Evolutionary conservation across 2,329 filamentous ascomycete genomes (phyloP).

Genomic region (Fusarium camptoceras): DNA sequence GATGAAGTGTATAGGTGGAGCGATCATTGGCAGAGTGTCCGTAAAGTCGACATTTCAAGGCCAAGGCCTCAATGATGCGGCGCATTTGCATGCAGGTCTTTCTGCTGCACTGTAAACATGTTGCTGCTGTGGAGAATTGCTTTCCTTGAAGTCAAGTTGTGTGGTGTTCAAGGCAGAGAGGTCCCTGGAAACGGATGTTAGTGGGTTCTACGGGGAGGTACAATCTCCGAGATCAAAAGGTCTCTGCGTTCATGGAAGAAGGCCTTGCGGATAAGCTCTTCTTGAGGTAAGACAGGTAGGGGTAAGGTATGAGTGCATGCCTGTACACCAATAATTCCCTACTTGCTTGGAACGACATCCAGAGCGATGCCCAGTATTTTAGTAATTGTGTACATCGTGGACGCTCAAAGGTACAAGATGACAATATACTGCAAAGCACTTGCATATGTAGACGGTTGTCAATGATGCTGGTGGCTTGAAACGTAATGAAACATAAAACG

Average conservation of each 20-base stretch:
- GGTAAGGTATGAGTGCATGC: background rate
- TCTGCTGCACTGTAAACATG: conserved; percentile 7
- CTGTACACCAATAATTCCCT: background rate
- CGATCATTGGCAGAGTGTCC: conserved; percentile 4
- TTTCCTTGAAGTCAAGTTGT: conserved; percentile 16
- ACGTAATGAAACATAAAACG: conserved; percentile 34
- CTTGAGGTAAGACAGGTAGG: background rate
- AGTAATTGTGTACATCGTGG: background rate
- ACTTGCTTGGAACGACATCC: background rate
- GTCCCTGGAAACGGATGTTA: conserved; percentile 13
- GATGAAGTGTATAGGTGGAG: conserved; percentile 18
- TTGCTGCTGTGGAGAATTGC: conserved; percentile 21
- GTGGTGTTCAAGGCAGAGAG: conserved; percentile 23
- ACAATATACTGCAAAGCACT: background rate
- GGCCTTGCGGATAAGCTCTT: background rate
- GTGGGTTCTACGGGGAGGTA: conserved; percentile 17
- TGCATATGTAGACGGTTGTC: conserved; percentile 3
- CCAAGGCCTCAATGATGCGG: conserved; percentile 34
- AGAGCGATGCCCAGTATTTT: background rate
- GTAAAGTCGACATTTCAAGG: conserved; percentile 28
- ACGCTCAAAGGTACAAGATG: conserved; percentile 2
- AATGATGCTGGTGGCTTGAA: conserved; percentile 32
- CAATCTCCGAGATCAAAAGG: conserved; percentile 32
- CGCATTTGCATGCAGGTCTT: conserved; percentile 25
- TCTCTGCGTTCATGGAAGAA: conserved; percentile 1